Evolutionary conservation across 2,329 filamentous ascomycete genomes (phyloP).

Genomic region (Esteya vermicola): DNA sequence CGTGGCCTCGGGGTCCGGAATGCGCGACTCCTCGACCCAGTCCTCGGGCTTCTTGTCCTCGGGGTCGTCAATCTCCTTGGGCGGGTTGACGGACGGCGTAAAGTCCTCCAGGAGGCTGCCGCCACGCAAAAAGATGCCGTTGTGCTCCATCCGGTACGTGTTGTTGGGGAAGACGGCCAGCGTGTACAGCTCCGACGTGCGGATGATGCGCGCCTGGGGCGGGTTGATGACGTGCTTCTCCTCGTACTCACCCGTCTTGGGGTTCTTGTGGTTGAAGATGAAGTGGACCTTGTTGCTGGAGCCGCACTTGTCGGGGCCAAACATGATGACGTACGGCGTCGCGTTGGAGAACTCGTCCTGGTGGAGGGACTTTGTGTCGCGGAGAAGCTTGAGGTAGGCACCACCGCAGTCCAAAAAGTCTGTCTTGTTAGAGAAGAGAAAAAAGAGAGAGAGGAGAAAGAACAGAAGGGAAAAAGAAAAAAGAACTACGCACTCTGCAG

Average conservation of each 20-base stretch:
- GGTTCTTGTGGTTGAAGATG: slow-evolving; percentile 99
- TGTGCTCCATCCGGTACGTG: slow-evolving; percentile 83
- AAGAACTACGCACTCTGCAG: slow-evolving; percentile 80
- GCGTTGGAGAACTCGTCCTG: slow-evolving; percentile 95
- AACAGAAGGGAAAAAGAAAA: no score
- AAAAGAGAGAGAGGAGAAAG: no score
- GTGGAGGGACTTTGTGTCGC: slow-evolving; percentile 94
- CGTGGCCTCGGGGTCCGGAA: slow-evolving; percentile 78
- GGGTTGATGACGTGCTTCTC: slow-evolving; percentile 92
- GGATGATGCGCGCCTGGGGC: slow-evolving; percentile 75
- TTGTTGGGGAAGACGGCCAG: slow-evolving; percentile 94
- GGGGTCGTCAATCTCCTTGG: slow-evolving; percentile 85
- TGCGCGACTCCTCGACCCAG: slow-evolving; percentile 91
- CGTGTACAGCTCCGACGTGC: slow-evolving; percentile 90
- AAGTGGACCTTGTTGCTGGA: slow-evolving; percentile 97
- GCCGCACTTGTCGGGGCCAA: slow-evolving; percentile 98
- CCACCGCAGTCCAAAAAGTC: slow-evolving; percentile 95
- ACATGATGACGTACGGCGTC: slow-evolving; percentile 99
- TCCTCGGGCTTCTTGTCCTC: slow-evolving; percentile 88
- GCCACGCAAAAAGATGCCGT: slow-evolving; percentile 76
- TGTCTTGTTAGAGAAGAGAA: slow-evolving; percentile 19
- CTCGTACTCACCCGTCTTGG: slow-evolving; percentile 98
- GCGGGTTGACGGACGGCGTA: slow-evolving; percentile 80
- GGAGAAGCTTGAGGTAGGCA: slow-evolving; percentile 97
- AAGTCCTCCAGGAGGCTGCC: slow-evolving; percentile 93